These are phyloP conservation scores for Liquidambar formosana DNA, from an alignment of 164 flowering plant genomes.

Conservation along the genomic window DNA sequence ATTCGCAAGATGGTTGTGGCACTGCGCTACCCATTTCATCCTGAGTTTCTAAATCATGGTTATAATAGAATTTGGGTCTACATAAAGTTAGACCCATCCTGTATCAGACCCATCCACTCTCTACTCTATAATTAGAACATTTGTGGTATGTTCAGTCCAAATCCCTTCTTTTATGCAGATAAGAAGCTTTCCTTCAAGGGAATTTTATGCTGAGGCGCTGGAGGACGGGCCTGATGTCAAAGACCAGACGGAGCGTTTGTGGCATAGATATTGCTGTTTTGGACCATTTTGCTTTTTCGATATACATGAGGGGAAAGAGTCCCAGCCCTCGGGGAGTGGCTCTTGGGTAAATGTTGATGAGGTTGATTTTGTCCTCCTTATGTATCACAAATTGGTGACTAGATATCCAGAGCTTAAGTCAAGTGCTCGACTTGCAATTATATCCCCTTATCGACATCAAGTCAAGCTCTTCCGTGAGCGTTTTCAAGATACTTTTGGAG, in stretches of 20 bases:
- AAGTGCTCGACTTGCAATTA: constrained; percentile 76
- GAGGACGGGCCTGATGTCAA: constrained; percentile 80
- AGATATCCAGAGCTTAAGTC: constrained; percentile 73
- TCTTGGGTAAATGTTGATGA: constrained; percentile 84
- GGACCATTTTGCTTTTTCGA: constrained; percentile 98
- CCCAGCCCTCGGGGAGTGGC: constrained; percentile 72
- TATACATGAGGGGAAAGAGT: constrained; percentile 75
- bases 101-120: too few relatives aligned
- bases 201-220: constrained; percentile 72
- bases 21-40: background rate
- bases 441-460: constrained; percentile 86
- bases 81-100: background rate
- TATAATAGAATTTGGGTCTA: background rate
- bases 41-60: too few relatives aligned
- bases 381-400: constrained; percentile 68
- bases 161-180: constrained; percentile 43
- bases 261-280: constrained; percentile 84
- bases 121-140: background rate
- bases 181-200: constrained; percentile 88
- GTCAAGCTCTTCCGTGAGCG: constrained; percentile 72
- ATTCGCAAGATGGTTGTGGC: background rate
- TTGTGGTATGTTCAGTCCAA: background rate
- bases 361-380: constrained; percentile 72
- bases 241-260: constrained; percentile 56
- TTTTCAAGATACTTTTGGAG: constrained; percentile 62